Evolutionary conservation across 257 asterid species (phyloP).

Genomic region (Linaria vulgaris): DNA sequence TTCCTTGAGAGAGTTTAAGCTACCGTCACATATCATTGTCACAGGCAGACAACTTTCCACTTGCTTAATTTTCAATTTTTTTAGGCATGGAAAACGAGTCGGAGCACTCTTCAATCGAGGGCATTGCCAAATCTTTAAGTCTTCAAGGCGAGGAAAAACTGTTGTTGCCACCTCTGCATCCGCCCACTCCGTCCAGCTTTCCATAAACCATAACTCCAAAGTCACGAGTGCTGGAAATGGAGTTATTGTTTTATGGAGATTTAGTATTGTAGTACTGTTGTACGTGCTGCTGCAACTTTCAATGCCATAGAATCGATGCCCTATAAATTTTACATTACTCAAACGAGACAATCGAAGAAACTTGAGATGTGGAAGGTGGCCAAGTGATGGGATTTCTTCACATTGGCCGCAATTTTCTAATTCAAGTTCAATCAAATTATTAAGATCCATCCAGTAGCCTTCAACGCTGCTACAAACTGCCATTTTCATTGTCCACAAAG

Average conservation of each 20-base stretch:
- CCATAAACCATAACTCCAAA: not conserved
- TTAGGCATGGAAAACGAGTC: conserved; percentile 25
- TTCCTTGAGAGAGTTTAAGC: not conserved
- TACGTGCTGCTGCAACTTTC: too few species aligned
- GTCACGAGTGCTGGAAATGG: not conserved
- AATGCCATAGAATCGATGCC: not conserved
- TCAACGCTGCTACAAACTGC: not conserved
- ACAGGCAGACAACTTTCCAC: not conserved
- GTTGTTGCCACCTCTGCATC: not conserved
- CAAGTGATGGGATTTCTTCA: conserved; percentile 27
- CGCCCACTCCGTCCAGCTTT: not conserved
- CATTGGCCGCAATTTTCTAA: not conserved
- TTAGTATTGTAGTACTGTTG: too few species aligned
- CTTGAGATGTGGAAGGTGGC: conserved; percentile 26
- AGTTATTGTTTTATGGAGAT: too few species aligned
- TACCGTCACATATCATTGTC: conserved; percentile 7
- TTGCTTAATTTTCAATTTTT: not conserved
- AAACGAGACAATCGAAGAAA: not conserved
- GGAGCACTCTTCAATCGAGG: conserved; percentile 5
- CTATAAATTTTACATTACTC: not conserved
- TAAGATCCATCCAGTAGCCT: not conserved
- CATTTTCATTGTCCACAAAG: conserved; percentile 31
- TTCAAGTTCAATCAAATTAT: not conserved
- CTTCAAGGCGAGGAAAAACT: not conserved
- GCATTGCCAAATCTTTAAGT: not conserved